Percentiles rank a stretch among this genome's conserved stretches.
phyloP scores from a whole-genome alignment of 352 stramenopile species.

The Globisporangium mamillatum region DNA sequence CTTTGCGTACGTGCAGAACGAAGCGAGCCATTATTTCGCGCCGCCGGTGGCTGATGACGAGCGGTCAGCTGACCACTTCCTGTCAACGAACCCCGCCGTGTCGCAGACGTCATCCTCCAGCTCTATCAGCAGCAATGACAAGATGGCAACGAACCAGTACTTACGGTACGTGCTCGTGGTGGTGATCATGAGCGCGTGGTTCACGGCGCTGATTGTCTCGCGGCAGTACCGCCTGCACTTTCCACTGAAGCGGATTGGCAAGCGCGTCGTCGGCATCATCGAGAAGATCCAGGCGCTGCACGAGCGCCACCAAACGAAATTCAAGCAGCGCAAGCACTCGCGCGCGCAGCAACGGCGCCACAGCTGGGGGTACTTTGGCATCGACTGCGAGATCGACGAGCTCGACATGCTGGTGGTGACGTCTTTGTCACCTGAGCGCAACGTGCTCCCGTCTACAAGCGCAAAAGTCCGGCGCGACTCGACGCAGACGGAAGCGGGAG shows the following conservation, averaged over 20 bases:
- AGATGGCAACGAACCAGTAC: background rate
- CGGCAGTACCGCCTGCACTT: conserved; percentile 44
- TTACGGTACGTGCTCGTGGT: conserved; percentile 47
- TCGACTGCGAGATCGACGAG: conserved; percentile 60
- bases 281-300: conserved; percentile 24
- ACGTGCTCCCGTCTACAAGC: conserved; percentile 15
- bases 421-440: conserved; percentile 58
- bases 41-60: background rate
- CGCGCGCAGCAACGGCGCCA: conserved; percentile 20
- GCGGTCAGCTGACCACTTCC: background rate
- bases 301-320: background rate
- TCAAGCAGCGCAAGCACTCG: conserved; percentile 14
- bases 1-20: conserved; percentile 64
- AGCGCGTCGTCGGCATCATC: conserved; percentile 19
- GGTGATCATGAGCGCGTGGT: conserved; percentile 40
- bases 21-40: conserved; percentile 41
- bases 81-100: conserved; percentile 2
- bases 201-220: conserved; percentile 41
- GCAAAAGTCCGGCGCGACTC: conserved; percentile 8
- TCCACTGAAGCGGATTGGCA: conserved; percentile 37
- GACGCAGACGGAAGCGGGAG: conserved; percentile 5
- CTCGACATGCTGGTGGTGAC: conserved; percentile 71
- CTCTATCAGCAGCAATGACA: background rate
- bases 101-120: conserved; percentile 6
- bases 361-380: conserved; percentile 21